These are phyloP conservation scores for Piloderma croceum DNA, from an alignment of 768 basidiomycete genomes.

Conservation along the genomic window DNA sequence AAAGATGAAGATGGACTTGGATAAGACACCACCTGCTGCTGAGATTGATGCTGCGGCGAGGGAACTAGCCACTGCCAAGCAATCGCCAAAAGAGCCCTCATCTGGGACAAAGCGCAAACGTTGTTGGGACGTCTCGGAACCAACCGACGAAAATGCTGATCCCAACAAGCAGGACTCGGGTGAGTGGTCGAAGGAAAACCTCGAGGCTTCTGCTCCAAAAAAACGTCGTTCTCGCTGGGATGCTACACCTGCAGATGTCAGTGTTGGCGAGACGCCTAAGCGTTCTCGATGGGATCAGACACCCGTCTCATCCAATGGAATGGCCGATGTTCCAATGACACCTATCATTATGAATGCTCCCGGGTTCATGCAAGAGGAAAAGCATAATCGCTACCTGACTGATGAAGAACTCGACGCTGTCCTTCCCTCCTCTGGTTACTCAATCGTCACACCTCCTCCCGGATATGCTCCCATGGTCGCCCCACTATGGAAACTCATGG, in stretches of 20 bases:
- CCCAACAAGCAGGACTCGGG: conserved; percentile 53
- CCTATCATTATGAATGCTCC: conserved; percentile 88
- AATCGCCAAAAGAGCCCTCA: no score
- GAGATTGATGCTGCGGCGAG: conserved; percentile 70
- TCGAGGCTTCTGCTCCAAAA: conserved; percentile 72
- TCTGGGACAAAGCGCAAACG: conserved; percentile 65
- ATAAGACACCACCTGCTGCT: conserved; percentile 84
- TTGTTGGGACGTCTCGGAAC: conserved; percentile 64
- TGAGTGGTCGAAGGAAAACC: conserved; percentile 72
- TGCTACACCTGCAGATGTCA: conserved; percentile 74
- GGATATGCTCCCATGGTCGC: conserved; percentile 81
- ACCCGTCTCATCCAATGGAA: conserved; percentile 54
- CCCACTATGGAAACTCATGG: conserved; percentile 41
- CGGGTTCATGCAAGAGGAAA: conserved; percentile 81
- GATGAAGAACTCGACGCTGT: conserved; percentile 94
- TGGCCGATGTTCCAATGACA: conserved; percentile 57
- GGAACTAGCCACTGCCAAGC: conserved; percentile 51
- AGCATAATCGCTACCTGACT: conserved; percentile 90
- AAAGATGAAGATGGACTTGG: conserved; percentile 80
- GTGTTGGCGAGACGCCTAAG: conserved; percentile 65
- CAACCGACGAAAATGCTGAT: conserved; percentile 59
- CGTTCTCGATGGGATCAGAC: conserved; percentile 97
- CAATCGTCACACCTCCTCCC: conserved; percentile 87
- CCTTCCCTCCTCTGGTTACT: conserved; percentile 80
- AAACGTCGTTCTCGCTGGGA: conserved; percentile 97